Conservation (phyloP, 2,329 filamentous ascomycete genomes). For the Xylaria sp. region DNA sequence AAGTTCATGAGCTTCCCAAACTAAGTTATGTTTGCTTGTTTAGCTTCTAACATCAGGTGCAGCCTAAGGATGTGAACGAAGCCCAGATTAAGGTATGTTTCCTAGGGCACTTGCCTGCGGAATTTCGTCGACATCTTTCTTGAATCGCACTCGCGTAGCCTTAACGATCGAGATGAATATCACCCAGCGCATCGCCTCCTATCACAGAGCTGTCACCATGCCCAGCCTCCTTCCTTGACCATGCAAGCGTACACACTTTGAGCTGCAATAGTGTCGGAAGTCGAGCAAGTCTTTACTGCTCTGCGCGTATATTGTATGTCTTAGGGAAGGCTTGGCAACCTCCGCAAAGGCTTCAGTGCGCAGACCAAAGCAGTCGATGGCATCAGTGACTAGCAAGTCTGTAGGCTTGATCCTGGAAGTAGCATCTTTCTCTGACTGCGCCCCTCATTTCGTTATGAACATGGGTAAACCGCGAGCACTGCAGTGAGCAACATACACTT, state of each 20-base stretch:
- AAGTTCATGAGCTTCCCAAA: conserved; percentile 54
- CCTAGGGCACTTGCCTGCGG: conserved; percentile 78
- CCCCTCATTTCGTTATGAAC: conserved; percentile 38
- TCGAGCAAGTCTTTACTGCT: conserved; percentile 69
- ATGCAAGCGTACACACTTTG: conserved; percentile 29
- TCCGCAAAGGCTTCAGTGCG: conserved; percentile 43
- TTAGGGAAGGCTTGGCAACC: conserved; percentile 65
- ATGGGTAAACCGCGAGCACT: conserved; percentile 57
- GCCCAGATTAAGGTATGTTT: conserved; percentile 99
- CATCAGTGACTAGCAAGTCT: conserved; percentile 40
- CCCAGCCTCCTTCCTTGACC: conserved; percentile 55
- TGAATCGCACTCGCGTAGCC: conserved; percentile 49
- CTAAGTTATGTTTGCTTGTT: conserved; percentile 23
- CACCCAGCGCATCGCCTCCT: conserved; percentile 39
- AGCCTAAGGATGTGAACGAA: conserved; percentile 98
- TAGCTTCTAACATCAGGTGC: conserved; percentile 34
- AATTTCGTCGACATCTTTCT: conserved; percentile 73
- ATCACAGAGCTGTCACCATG: conserved; percentile 42
- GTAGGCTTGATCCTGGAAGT: conserved; percentile 37
- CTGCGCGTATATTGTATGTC: conserved; percentile 56
- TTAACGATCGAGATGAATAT: conserved; percentile 47
- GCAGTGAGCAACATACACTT: conserved; percentile 59
- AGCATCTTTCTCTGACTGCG: conserved; percentile 29
- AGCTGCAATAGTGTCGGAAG: conserved; percentile 57
- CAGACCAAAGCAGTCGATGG: conserved; percentile 44